phyloP scores from a whole-genome alignment of 805 yeast species.

The Yamadazyma takamatsuzukensis region DNA sequence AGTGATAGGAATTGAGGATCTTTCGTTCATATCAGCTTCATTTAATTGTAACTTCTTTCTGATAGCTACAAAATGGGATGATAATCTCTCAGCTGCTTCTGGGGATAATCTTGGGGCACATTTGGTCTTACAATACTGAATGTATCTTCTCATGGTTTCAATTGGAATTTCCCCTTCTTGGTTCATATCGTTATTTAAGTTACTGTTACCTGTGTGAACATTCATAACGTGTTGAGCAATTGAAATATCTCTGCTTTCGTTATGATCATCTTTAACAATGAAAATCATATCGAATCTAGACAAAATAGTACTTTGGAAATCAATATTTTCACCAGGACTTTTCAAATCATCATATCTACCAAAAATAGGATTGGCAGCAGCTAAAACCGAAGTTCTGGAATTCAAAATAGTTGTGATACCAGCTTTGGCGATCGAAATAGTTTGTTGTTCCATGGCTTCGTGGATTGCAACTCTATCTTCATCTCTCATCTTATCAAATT shows the following conservation, averaged over 20 bases:
- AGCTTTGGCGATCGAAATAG: conserved; percentile 97
- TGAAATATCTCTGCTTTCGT: conserved; percentile 75
- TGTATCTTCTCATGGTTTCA: conserved; percentile 85
- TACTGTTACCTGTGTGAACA: conserved; percentile 76
- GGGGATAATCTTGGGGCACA: conserved; percentile 92
- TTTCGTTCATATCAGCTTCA: conserved; percentile 77
- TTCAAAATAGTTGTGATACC: conserved; percentile 96
- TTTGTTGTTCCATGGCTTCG: conserved; percentile 99
- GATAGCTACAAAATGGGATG: conserved; percentile 89
- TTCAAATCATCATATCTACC: conserved; percentile 96
- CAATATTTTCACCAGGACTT: conserved; percentile 97
- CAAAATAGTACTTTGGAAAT: conserved; percentile 93
- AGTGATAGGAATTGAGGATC: conserved; percentile 96
- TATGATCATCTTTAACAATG: conserved; percentile 93
- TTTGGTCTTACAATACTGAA: conserved; percentile 81
- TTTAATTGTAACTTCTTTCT: conserved; percentile 76
- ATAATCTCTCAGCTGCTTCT: conserved; percentile 84
- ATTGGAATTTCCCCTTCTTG: conserved; percentile 84
- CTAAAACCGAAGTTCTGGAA: conserved; percentile 93
- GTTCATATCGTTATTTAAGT: conserved; percentile 35
- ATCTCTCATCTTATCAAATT: conserved; percentile 98
- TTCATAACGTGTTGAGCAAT: conserved; percentile 95
- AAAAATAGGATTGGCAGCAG: conserved; percentile 96
- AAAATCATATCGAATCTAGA: conserved; percentile 99
- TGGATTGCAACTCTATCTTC: conserved; percentile 98